Conservation (phyloP, 768 basidiomycete species). For the Lentinula sp. region DNA sequence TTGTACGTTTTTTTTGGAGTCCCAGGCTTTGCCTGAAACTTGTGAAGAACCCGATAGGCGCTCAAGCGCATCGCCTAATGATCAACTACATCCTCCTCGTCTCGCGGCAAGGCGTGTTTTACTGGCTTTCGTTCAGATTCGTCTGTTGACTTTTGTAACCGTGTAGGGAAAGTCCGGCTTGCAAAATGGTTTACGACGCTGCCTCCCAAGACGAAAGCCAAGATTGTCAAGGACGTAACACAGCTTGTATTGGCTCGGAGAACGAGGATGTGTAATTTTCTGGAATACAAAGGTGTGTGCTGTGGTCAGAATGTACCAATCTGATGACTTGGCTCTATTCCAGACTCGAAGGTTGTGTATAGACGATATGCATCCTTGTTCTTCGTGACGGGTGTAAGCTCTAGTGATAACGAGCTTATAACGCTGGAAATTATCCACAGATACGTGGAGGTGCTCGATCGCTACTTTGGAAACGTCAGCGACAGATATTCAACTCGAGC, state of each 20-base stretch:
- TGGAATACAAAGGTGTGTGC: slow-evolving; percentile 88
- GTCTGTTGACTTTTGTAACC: neutral
- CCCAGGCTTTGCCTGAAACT: no score
- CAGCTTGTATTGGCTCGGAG: slow-evolving; percentile 85
- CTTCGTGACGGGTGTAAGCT: slow-evolving; percentile 85
- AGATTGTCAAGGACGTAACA: slow-evolving; percentile 94
- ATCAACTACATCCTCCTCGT: slow-evolving; percentile 93
- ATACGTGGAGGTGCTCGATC: slow-evolving; percentile 88
- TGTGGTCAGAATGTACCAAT: slow-evolving; percentile 25
- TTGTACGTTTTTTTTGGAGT: no score
- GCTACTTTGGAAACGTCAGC: slow-evolving; percentile 87
- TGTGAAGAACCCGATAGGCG: neutral
- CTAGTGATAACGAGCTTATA: slow-evolving; percentile 85
- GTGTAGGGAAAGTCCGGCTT: slow-evolving; percentile 81
- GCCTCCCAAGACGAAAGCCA: slow-evolving; percentile 72
- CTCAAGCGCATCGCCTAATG: slow-evolving; percentile 30
- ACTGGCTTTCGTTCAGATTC: neutral
- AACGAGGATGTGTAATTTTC: slow-evolving; percentile 91
- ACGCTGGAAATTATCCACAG: slow-evolving; percentile 92
- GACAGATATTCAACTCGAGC: neutral
- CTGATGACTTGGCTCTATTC: slow-evolving; percentile 39
- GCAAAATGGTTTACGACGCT: slow-evolving; percentile 95
- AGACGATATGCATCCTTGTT: slow-evolving; percentile 93
- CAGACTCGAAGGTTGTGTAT: slow-evolving; percentile 83
- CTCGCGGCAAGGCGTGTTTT: slow-evolving; percentile 75